Percentiles rank a stretch among this genome's conserved stretches.
Conservation (phyloP, 345 rosid genomes). For the Leavenworthia alabamica region DNA sequence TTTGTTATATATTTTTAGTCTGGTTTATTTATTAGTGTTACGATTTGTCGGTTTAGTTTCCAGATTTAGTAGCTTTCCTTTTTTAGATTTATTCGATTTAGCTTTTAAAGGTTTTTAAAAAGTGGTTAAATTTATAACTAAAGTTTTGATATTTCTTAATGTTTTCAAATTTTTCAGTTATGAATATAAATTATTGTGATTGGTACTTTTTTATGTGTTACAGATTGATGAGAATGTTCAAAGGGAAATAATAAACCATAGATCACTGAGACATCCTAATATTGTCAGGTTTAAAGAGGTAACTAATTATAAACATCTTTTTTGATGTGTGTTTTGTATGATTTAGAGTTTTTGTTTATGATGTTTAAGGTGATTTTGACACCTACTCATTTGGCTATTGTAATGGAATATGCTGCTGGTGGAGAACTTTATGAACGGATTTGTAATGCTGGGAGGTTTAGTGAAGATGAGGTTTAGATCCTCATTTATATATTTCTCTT, state of each 20-base stretch:
- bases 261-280: conserved; percentile 66
- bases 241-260: conserved; percentile 70
- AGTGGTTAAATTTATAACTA: too few species aligned
- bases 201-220: too few species aligned
- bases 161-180: too few species aligned
- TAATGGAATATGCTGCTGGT: conserved; percentile 94
- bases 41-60: conserved; percentile 22
- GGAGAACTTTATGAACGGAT: conserved; percentile 93
- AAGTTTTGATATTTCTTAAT: conserved; percentile 1
- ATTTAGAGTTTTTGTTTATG: neutral
- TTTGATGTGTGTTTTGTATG: neutral
- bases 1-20: conserved; percentile 15
- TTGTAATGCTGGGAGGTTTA: conserved; percentile 76
- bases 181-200: too few species aligned
- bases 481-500: neutral
- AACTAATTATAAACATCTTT: too few species aligned
- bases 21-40: neutral
- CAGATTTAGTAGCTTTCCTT: conserved; percentile 25
- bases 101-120: neutral
- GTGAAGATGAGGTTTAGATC: conserved; percentile 73
- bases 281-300: conserved; percentile 67
- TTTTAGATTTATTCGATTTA: too few species aligned
- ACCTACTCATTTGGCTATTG: conserved; percentile 91
- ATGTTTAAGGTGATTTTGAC: conserved; percentile 67
- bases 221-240: conserved; percentile 72